These are phyloP conservation scores for Colletotrichum paranaense DNA, from an alignment of 2,329 filamentous ascomycete species.

Conservation along the genomic window DNA sequence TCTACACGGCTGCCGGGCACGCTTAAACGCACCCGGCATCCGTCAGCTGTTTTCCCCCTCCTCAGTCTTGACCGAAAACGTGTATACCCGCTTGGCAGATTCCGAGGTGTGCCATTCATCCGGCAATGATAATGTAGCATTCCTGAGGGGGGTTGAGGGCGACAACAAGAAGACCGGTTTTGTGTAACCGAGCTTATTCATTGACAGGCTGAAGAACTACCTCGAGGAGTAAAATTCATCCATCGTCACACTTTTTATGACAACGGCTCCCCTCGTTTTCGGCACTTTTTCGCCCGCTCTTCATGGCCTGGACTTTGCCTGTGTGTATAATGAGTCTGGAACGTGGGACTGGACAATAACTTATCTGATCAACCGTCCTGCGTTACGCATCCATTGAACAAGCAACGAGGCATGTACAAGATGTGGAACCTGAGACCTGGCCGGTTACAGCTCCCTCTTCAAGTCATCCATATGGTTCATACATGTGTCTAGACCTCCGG, in stretches of 20 bases:
- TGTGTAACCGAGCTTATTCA: not conserved
- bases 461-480: not conserved
- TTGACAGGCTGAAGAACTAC: not conserved
- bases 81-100: not conserved
- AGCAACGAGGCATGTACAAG: not conserved
- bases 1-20: not conserved
- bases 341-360: not conserved
- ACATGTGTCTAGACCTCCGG: not conserved
- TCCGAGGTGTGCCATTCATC: not conserved
- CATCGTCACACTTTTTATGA: not conserved
- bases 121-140: not conserved
- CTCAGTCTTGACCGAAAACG: constrained; percentile 7
- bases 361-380: not conserved
- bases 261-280: not conserved
- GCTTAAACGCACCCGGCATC: not conserved
- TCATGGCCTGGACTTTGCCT: not conserved
- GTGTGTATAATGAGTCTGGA: not conserved
- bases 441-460: not conserved
- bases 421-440: not conserved
- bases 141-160: too few species aligned
- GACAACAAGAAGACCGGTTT: not conserved
- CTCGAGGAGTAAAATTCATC: not conserved
- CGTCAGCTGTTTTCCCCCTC: not conserved
- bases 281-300: not conserved
- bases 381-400: not conserved